Conservation (phyloP, 139 green algal species). For the Chlorella sp. region DNA sequence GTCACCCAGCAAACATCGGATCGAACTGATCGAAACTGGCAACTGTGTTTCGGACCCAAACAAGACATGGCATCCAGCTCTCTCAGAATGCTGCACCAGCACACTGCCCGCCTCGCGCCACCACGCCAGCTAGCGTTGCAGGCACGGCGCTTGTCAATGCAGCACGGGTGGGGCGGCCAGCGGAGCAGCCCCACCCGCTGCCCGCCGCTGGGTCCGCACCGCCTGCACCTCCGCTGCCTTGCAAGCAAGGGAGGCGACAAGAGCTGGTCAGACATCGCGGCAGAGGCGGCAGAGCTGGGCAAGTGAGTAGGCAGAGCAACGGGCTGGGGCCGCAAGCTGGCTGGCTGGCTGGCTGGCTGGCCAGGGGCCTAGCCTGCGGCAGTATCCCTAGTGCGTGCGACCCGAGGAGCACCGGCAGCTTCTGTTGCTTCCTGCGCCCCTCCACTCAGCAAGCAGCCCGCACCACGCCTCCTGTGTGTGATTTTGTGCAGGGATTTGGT, state of each 20-base stretch:
- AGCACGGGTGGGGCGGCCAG: background rate
- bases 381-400: no score
- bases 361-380: background rate
- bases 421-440: background rate
- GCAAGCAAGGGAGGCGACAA: constrained; percentile 20
- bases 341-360: no score
- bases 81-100: background rate
- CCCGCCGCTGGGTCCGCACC: background rate
- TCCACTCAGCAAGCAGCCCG: background rate
- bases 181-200: background rate
- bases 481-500: background rate
- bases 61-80: no score
- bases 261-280: constrained; percentile 28
- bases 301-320: constrained; percentile 5
- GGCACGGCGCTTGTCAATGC: background rate
- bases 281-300: constrained; percentile 11
- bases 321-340: background rate
- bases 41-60: no score
- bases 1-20: no score
- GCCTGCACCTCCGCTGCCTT: constrained; percentile 12
- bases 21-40: no score
- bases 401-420: background rate
- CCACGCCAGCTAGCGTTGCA: background rate
- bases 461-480: background rate
- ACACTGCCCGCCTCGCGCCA: background rate